phyloP scores from a whole-genome alignment of 1,284 basidiomycete genomes.

The Sphagnurus paluster region DNA sequence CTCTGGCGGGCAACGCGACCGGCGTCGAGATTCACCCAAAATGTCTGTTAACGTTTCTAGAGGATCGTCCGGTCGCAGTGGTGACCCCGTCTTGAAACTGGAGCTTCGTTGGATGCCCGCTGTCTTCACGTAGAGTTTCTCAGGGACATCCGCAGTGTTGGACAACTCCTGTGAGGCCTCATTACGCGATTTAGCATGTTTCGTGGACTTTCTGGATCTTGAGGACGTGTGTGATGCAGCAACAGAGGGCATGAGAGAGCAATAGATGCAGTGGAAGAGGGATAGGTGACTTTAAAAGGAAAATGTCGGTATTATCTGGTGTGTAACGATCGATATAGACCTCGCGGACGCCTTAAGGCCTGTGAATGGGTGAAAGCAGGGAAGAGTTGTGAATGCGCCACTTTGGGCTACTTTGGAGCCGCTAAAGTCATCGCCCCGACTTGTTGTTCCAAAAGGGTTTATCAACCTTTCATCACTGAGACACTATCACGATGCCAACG shows the following conservation, averaged over 20 bases:
- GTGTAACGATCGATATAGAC: slow-evolving; percentile 26
- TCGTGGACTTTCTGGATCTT: slow-evolving; percentile 17
- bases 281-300: slow-evolving; percentile 3
- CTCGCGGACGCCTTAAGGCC: slow-evolving; percentile 29
- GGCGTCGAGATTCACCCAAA: slow-evolving; percentile 35
- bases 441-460: slow-evolving; percentile 13
- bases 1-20: slow-evolving; percentile 40
- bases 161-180: not conserved
- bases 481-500: slow-evolving; percentile 15
- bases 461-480: slow-evolving; percentile 8
- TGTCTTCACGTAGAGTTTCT: slow-evolving; percentile 16
- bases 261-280: slow-evolving; percentile 1
- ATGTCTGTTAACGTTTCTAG: slow-evolving; percentile 27
- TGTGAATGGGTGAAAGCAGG: slow-evolving; percentile 15
- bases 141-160: slow-evolving; percentile 4
- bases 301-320: slow-evolving; percentile 19
- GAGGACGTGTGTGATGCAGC: slow-evolving; percentile 19
- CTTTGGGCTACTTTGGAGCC: slow-evolving; percentile 17
- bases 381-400: slow-evolving; percentile 11
- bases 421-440: slow-evolving; percentile 11
- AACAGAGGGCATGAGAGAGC: slow-evolving; percentile 20
- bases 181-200: slow-evolving; percentile 3
- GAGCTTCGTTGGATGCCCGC: slow-evolving; percentile 9
- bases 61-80: slow-evolving; percentile 18
- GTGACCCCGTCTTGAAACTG: slow-evolving; percentile 5